Base-by-base conservation (phyloP, 192 early-diverging fungal species). In the Podila epigama region DNA sequence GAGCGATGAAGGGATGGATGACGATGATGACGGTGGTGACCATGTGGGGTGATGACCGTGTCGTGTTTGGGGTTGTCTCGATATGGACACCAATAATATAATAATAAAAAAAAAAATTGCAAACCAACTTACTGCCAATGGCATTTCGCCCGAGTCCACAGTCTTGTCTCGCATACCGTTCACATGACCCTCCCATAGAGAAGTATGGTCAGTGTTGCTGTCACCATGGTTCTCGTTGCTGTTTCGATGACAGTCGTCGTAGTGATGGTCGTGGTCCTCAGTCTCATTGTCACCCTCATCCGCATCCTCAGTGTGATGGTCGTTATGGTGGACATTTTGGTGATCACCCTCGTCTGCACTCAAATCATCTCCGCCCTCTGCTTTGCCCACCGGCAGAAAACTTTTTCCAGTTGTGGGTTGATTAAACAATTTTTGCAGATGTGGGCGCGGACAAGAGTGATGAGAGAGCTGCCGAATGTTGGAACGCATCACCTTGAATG, bases 91-190 rank as follows among this genome's bases (percentile, higher is more conserved):
- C n/a, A 48, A 9, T 48, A 22, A 10, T n/a, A n/a, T n/a, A 44
- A n/a, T n/a, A n/a, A 3, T 9, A 8, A 22, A 48, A 20, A 48
- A 48, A 48, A 48, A 48, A 54, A 20, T 54, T 54, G 29, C 52
- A 20, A 48, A 48, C n/a, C n/a, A 48, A 54, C 52, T 54, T 54
- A 54, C 52, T 15, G 29, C 29, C 52, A 54, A 54, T 54, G 29
- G 25, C 44, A 48, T 22, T 22, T 22, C n/a, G 25, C 25, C 44
- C 11, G 44, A 22, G n/a, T 48, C 25, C 44, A 25, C 15, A 28
- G 52, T 13, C 29, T 54, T 54, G 52, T 54, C 52, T 54, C 52
- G 52, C 25, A 32, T 48, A 48, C 44, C 44, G 25, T 48, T 11
- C 44, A 48, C 44, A 48, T 48, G 44, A 48, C 44, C 44, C 44